phyloP scores from a whole-genome alignment of 345 rosid genomes.

The Turritis glabra region DNA sequence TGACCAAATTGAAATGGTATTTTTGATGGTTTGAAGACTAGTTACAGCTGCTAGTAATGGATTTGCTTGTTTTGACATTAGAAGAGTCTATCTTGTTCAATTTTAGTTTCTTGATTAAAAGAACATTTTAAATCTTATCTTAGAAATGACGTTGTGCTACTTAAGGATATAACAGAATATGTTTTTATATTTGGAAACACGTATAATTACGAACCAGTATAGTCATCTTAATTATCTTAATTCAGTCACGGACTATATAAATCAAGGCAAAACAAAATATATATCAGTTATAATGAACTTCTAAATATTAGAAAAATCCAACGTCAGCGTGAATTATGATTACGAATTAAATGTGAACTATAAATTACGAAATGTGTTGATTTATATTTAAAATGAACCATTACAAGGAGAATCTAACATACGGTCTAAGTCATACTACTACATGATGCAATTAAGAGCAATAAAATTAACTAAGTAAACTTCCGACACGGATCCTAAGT shows the following conservation, averaged over 20 bases:
- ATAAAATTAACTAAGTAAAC: background rate
- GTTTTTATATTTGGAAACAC: background rate
- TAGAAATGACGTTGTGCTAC: background rate
- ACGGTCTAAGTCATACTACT: background rate
- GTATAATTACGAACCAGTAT: background rate
- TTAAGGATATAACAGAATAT: background rate
- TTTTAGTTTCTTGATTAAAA: background rate
- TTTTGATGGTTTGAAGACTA: background rate
- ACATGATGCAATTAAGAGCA: background rate
- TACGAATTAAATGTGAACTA: conserved; percentile 16
- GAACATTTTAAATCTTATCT: background rate
- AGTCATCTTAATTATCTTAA: conserved; percentile 3
- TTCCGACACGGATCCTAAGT: conserved; percentile 37
- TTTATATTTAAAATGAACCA: background rate
- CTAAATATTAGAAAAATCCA: background rate
- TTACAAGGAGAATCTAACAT: conserved; percentile 4
- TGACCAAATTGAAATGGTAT: conserved; percentile 19
- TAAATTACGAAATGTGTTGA: conserved; percentile 7
- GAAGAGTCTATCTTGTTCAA: background rate
- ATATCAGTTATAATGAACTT: background rate
- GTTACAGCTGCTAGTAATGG: conserved; percentile 1
- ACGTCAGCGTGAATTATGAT: conserved; percentile 25
- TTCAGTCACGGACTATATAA: background rate
- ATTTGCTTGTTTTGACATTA: conserved; percentile 21
- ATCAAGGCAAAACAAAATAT: background rate